phyloP scores from a whole-genome alignment of 2,329 filamentous ascomycete species.

The Claviceps capensis region DNA sequence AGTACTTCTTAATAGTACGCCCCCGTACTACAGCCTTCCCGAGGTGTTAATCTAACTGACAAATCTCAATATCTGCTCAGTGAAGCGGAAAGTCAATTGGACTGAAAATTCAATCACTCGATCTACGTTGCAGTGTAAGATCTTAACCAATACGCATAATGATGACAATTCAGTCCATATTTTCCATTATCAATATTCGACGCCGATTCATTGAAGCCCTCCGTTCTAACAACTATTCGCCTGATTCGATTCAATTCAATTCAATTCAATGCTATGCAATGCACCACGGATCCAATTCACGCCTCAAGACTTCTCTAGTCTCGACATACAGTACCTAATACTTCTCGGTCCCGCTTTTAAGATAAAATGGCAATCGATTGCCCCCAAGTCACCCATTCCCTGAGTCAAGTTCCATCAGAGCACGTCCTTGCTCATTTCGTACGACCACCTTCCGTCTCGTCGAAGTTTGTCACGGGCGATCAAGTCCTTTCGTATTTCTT shows the following conservation, averaged over 20 bases:
- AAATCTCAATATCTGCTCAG: too few species aligned
- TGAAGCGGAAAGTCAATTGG: neutral
- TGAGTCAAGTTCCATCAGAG: constrained; percentile 14
- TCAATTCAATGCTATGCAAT: constrained; percentile 6
- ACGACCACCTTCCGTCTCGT: constrained; percentile 76
- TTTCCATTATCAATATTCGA: neutral
- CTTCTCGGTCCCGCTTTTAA: neutral
- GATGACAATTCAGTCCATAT: neutral
- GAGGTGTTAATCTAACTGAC: too few species aligned
- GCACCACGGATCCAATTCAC: neutral
- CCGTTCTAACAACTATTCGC: neutral
- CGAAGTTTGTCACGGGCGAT: constrained; percentile 67
- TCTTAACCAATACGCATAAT: neutral
- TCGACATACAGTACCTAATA: neutral
- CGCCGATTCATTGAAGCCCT: neutral
- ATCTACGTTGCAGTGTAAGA: neutral
- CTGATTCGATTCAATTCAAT: constrained; percentile 2
- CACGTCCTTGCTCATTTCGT: constrained; percentile 40
- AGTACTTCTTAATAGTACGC: too few species aligned
- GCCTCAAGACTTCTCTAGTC: neutral
- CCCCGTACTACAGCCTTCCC: too few species aligned
- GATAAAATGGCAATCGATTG: neutral
- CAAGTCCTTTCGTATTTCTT: constrained; percentile 70
- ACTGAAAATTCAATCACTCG: neutral
- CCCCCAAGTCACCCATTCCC: neutral